Conservation (phyloP, 108 stramenopile species). For the Poteriospumella lacustris region DNA sequence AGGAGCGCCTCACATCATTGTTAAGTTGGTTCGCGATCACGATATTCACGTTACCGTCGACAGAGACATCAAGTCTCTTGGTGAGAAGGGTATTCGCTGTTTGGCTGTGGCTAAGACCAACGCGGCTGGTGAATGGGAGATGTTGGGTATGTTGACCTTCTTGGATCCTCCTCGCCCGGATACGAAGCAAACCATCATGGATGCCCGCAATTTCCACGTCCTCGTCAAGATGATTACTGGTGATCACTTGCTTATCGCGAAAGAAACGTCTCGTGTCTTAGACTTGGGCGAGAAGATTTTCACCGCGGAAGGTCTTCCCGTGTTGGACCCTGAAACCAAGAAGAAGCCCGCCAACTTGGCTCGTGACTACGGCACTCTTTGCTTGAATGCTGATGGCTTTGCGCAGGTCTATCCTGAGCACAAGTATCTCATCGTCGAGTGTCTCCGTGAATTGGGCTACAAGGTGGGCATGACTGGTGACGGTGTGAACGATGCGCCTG, state of each 20-base stretch:
- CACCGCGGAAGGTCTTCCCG: neutral
- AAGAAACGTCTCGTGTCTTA: conserved; percentile 59
- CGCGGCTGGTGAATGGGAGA: conserved; percentile 51
- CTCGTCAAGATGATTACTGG: conserved; percentile 80
- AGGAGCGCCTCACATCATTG: conserved; percentile 68
- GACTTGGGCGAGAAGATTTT: conserved; percentile 52
- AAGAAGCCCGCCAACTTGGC: conserved; percentile 25
- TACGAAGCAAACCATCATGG: conserved; percentile 63
- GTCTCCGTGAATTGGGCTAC: conserved; percentile 35
- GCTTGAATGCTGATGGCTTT: conserved; percentile 59
- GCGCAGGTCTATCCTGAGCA: conserved; percentile 64
- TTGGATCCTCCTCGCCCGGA: conserved; percentile 77
- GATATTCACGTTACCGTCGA: neutral
- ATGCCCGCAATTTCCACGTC: conserved; percentile 55
- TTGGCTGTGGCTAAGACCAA: conserved; percentile 60
- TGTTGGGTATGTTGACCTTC: conserved; percentile 68
- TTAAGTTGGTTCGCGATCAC: conserved; percentile 42
- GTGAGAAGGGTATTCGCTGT: conserved; percentile 61
- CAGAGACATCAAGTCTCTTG: conserved; percentile 53
- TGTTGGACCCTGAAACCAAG: conserved; percentile 2
- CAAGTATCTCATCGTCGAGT: conserved; percentile 69
- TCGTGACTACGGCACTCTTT: conserved; percentile 47
- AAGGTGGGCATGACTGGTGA: conserved; percentile 66
- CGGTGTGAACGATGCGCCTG: conserved; percentile 72
- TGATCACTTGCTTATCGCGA: conserved; percentile 69